Evolutionary conservation across 2,329 filamentous ascomycete species (phyloP).

Genomic region (Penicillium sp.): DNA sequence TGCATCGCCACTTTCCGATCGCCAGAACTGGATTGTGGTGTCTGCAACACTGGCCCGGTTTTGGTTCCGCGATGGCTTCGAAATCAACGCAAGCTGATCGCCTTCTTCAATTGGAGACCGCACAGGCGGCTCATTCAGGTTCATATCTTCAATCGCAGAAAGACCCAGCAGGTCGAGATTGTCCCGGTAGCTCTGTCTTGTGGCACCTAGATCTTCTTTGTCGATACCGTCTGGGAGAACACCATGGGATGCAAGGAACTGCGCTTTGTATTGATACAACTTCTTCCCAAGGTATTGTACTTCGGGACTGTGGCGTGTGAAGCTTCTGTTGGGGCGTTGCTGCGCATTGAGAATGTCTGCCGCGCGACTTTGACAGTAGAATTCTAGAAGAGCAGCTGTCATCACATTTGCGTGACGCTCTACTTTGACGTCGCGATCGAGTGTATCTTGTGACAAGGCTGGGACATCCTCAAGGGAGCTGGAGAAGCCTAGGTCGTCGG

Average conservation of each 20-base stretch:
- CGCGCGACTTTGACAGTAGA: slow-evolving; percentile 45
- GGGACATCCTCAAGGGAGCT: slow-evolving; percentile 21
- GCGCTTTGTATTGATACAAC: slow-evolving; percentile 44
- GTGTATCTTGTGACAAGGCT: slow-evolving; percentile 21
- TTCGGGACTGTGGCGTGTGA: slow-evolving; percentile 44
- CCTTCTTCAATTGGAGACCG: slow-evolving; percentile 22
- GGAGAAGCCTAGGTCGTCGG: slow-evolving; percentile 15
- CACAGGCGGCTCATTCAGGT: slow-evolving; percentile 23
- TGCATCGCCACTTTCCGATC: slow-evolving; percentile 7
- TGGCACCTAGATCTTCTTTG: slow-evolving; percentile 36
- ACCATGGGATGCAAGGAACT: slow-evolving; percentile 43
- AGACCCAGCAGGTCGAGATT: slow-evolving; percentile 43
- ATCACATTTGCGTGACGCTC: slow-evolving; percentile 43
- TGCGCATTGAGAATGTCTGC: slow-evolving; percentile 45
- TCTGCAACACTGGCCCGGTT: slow-evolving; percentile 18
- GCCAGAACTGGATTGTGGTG: slow-evolving; percentile 13
- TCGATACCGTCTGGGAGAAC: slow-evolving; percentile 41
- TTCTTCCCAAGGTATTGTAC: slow-evolving; percentile 42
- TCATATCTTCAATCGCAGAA: slow-evolving; percentile 37
- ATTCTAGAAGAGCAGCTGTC: slow-evolving; percentile 46
- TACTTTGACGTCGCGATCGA: slow-evolving; percentile 33
- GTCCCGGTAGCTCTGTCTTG: slow-evolving; percentile 43
- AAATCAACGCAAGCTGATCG: slow-evolving; percentile 23
- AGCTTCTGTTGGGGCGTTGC: slow-evolving; percentile 32
- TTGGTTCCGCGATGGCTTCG: slow-evolving; percentile 16